A percentile compares a stretch with the other conserved stretches of the same genome.
These are phyloP conservation scores for Aschersonia sp. DNA, from an alignment of 2,329 filamentous ascomycete genomes.

Conservation along the genomic window DNA sequence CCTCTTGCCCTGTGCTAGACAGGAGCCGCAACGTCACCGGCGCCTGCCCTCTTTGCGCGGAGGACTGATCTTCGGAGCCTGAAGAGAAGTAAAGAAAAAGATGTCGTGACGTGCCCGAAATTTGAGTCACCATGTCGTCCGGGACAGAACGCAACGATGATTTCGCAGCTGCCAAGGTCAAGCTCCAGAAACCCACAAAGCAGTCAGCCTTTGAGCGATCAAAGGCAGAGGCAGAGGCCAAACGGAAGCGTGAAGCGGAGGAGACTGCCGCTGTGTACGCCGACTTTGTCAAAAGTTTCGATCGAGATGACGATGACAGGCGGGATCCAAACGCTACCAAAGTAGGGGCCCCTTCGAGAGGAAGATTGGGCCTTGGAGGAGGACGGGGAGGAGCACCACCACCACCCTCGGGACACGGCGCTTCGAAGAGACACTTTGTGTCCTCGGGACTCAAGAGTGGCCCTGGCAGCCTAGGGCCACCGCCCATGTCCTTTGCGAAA, in stretches of 20 bases:
- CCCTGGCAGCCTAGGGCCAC: slow-evolving; percentile 45
- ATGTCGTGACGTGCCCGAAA: slow-evolving; percentile 3
- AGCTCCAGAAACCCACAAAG: slow-evolving; percentile 66
- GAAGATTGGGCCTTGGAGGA: slow-evolving; percentile 2
- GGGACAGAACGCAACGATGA: slow-evolving; percentile 24
- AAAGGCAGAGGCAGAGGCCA: slow-evolving; percentile 79
- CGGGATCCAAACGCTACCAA: not conserved
- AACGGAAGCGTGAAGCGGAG: slow-evolving; percentile 67
- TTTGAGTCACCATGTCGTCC: slow-evolving; percentile 24
- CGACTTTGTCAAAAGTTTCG: slow-evolving; percentile 74
- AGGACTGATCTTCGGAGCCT: too few species aligned
- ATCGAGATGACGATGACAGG: slow-evolving; percentile 35
- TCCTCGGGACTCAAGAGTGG: slow-evolving; percentile 41
- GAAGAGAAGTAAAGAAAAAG: not conserved
- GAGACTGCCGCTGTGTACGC: slow-evolving; percentile 79
- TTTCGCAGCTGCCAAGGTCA: slow-evolving; percentile 62
- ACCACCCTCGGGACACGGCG: slow-evolving; percentile 3
- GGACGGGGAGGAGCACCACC: not conserved
- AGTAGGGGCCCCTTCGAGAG: slow-evolving; percentile 10
- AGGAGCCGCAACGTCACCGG: not conserved
- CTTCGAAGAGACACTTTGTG: slow-evolving; percentile 49
- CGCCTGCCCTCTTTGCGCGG: too few species aligned
- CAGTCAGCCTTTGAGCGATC: slow-evolving; percentile 82
- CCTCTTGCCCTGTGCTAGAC: too few species aligned
- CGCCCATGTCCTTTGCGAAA: slow-evolving; percentile 32